Conservation (phyloP, 2,329 filamentous ascomycete species). For the Penicillium sp. region DNA sequence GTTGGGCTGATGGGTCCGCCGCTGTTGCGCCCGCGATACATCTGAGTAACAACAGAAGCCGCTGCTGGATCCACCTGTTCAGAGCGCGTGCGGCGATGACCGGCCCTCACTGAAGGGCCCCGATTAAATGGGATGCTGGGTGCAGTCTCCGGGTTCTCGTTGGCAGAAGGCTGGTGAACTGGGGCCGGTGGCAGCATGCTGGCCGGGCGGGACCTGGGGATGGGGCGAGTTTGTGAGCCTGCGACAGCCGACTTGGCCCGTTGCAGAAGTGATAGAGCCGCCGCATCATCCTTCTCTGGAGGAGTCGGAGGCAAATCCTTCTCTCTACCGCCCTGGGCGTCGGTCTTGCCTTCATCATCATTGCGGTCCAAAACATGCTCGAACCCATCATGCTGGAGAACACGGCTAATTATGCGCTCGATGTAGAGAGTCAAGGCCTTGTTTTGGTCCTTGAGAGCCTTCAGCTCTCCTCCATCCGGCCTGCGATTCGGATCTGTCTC, state of each 20-base stretch:
- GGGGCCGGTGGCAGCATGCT: constrained; percentile 41
- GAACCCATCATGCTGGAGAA: constrained; percentile 90
- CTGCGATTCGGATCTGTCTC: constrained; percentile 60
- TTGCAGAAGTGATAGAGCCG: constrained; percentile 50
- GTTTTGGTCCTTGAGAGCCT: constrained; percentile 82
- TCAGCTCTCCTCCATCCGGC: constrained; percentile 74
- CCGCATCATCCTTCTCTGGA: constrained; percentile 49
- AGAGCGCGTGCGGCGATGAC: constrained; percentile 48
- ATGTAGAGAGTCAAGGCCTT: constrained; percentile 97
- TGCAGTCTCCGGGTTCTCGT: constrained; percentile 47
- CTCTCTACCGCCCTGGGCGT: constrained; percentile 46
- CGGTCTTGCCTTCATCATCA: constrained; percentile 44
- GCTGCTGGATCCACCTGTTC: constrained; percentile 49
- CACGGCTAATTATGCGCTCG: constrained; percentile 96
- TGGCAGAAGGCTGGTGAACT: constrained; percentile 32
- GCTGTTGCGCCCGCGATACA: constrained; percentile 67
- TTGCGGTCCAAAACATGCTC: constrained; percentile 87
- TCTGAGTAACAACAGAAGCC: constrained; percentile 76
- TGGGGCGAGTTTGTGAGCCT: constrained; percentile 36
- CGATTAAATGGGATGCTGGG: constrained; percentile 46
- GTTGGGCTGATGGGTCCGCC: constrained; percentile 55
- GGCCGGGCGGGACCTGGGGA: constrained; percentile 44
- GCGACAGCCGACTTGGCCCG: constrained; percentile 58
- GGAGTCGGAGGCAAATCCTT: constrained; percentile 83
- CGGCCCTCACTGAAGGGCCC: constrained; percentile 37